A percentile compares a stretch with the other conserved stretches of the same genome.
phyloP scores from a whole-genome alignment of 2,329 filamentous ascomycete species.

The Cladobotryum mycophilum region DNA sequence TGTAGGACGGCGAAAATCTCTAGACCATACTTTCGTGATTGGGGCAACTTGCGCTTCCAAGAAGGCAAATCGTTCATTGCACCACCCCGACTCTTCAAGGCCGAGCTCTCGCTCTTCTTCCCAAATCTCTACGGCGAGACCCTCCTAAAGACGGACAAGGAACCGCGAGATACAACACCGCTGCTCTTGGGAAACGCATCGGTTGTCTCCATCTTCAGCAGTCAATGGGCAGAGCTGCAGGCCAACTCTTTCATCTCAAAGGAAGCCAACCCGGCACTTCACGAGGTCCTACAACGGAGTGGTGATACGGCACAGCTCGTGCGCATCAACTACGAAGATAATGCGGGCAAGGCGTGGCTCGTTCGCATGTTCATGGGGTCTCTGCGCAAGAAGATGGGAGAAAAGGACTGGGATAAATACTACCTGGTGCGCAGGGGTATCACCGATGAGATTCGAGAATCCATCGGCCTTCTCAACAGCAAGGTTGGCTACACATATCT shows the following conservation, averaged over 20 bases:
- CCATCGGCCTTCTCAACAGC: constrained; percentile 69
- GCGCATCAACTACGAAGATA: constrained; percentile 85
- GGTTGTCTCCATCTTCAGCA: constrained; percentile 75
- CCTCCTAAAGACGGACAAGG: constrained; percentile 49
- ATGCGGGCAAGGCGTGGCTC: constrained; percentile 58
- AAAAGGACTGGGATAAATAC: constrained; percentile 53
- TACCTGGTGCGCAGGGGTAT: constrained; percentile 55
- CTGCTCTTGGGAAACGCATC: constrained; percentile 66
- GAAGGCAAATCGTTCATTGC: constrained; percentile 89
- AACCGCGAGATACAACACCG: constrained; percentile 64
- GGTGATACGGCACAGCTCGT: constrained; percentile 62
- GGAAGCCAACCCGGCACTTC: constrained; percentile 62
- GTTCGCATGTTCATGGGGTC: constrained; percentile 51
- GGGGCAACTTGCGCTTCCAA: constrained; percentile 74
- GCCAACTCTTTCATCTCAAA: constrained; percentile 62
- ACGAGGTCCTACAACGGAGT: constrained; percentile 50
- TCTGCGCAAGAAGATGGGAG: constrained; percentile 43
- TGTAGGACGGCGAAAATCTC: constrained; percentile 65
- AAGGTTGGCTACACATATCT: constrained; percentile 94
- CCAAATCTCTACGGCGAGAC: constrained; percentile 84
- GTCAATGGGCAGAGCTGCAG: constrained; percentile 80
- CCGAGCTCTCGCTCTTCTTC: constrained; percentile 80
- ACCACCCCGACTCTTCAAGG: constrained; percentile 76
- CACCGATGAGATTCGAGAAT: constrained; percentile 55
- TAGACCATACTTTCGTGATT: constrained; percentile 94